These are phyloP conservation scores for Cynanchum wilfordii DNA, from an alignment of 257 asterid species.

Conservation along the genomic window DNA sequence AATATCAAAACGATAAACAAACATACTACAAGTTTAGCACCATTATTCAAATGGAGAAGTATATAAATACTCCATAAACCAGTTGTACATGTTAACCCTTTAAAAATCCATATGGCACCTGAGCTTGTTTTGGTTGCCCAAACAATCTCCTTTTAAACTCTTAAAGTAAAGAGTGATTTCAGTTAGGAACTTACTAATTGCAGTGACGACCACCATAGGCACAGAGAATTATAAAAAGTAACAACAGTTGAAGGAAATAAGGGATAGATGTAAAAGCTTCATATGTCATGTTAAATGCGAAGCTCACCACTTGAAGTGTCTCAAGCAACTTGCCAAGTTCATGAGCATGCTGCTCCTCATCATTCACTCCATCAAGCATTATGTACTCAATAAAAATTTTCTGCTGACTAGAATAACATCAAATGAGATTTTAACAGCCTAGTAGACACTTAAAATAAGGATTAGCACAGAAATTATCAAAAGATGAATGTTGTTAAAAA, in stretches of 20 bases:
- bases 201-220: background rate
- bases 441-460: background rate
- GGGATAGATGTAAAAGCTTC: background rate
- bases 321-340: constrained; percentile 85
- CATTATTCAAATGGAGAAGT: background rate
- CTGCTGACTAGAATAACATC: constrained; percentile 60
- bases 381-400: constrained; percentile 93
- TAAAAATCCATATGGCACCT: background rate
- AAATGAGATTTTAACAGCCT: constrained; percentile 31
- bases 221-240: background rate
- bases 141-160: no score
- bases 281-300: constrained; percentile 2
- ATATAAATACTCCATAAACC: background rate
- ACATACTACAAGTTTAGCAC: background rate
- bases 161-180: background rate
- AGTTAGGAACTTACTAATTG: background rate
- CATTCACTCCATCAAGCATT: constrained; percentile 93
- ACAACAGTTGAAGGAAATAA: background rate
- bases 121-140: background rate
- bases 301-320: constrained; percentile 62
- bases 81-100: background rate
- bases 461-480: background rate
- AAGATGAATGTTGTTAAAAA: background rate
- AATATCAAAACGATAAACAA: background rate
- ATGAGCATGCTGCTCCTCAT: constrained; percentile 86